These are phyloP conservation scores for Alternaria gansuensis DNA, from an alignment of 2,329 filamentous ascomycete genomes.

Conservation along the genomic window DNA sequence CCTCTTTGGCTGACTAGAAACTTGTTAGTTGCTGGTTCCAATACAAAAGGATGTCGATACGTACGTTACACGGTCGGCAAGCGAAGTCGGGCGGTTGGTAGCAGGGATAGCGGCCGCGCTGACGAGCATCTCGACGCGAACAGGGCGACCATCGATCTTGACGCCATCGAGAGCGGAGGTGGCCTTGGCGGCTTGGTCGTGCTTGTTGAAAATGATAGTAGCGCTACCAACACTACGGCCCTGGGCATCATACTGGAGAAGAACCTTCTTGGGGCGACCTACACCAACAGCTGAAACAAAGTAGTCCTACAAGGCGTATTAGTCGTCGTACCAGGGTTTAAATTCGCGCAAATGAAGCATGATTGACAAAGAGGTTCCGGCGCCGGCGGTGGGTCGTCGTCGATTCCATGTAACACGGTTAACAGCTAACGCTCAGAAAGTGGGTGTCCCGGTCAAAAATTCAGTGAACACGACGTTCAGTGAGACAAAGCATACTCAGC, in stretches of 20 bases:
- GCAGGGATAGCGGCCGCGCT: constrained; percentile 76
- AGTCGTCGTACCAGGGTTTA: constrained; percentile 62
- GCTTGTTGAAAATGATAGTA: constrained; percentile 83
- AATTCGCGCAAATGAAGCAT: constrained; percentile 42
- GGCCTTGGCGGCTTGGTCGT: constrained; percentile 84
- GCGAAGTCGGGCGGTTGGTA: constrained; percentile 71
- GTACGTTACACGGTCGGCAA: constrained; percentile 85
- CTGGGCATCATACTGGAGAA: constrained; percentile 91
- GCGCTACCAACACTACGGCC: constrained; percentile 92
- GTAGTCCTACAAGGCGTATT: constrained; percentile 88
- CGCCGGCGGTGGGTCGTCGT: constrained; percentile 31
- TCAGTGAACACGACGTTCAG: constrained; percentile 31
- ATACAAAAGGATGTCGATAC: constrained; percentile 41
- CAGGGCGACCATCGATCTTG: constrained; percentile 85
- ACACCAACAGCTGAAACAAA: constrained; percentile 88
- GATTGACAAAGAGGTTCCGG: constrained; percentile 36
- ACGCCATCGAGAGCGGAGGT: constrained; percentile 86
- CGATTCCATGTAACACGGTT: constrained; percentile 36
- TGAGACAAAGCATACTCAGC: constrained; percentile 22
- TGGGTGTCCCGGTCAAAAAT: constrained; percentile 31
- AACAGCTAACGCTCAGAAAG: constrained; percentile 40
- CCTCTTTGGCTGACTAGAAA: constrained; percentile 68
- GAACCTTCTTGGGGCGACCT: constrained; percentile 88
- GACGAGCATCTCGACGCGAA: constrained; percentile 95
- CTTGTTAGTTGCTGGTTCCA: constrained; percentile 18